These are phyloP conservation scores for Cladochytrium replicatum DNA, from an alignment of 192 early-diverging fungal genomes.

Conservation along the genomic window DNA sequence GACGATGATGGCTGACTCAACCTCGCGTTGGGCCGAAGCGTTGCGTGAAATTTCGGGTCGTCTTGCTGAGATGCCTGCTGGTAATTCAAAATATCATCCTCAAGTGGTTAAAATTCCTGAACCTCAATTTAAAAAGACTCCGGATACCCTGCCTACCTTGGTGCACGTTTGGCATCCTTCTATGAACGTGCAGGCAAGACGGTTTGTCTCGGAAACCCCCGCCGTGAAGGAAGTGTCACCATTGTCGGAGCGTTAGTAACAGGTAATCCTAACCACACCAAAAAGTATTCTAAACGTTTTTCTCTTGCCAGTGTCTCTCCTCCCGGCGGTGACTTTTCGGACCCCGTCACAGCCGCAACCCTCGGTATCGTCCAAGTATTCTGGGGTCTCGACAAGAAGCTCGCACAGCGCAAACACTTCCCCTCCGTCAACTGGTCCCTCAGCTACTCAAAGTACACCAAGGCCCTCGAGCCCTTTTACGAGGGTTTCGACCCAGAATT, in stretches of 20 bases:
- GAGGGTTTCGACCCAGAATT: slow-evolving; percentile 94
- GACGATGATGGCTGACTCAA: slow-evolving; percentile 99
- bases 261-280: slow-evolving; percentile 9
- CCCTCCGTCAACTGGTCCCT: slow-evolving; percentile 99
- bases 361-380: slow-evolving; percentile 99
- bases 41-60: slow-evolving; percentile 99
- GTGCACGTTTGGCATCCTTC: slow-evolving; percentile 97
- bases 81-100: no score
- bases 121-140: slow-evolving; percentile 48
- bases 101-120: no score
- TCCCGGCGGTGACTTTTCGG: slow-evolving; percentile 98
- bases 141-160: slow-evolving; percentile 97
- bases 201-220: slow-evolving; percentile 90
- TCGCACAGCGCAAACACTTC: slow-evolving; percentile 99
- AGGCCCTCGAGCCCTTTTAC: slow-evolving; percentile 92
- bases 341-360: slow-evolving; percentile 94
- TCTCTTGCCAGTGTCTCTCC: slow-evolving; percentile 89
- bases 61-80: slow-evolving; percentile 98
- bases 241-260: slow-evolving; percentile 84
- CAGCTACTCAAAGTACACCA: slow-evolving; percentile 96
- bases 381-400: slow-evolving; percentile 99
- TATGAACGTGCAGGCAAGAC: slow-evolving; percentile 99
- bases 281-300: neutral
- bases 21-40: slow-evolving; percentile 99
- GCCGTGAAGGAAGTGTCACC: slow-evolving; percentile 85